Base-by-base conservation (phyloP, 768 basidiomycete species). In the Tricholoma matsutake region DNA sequence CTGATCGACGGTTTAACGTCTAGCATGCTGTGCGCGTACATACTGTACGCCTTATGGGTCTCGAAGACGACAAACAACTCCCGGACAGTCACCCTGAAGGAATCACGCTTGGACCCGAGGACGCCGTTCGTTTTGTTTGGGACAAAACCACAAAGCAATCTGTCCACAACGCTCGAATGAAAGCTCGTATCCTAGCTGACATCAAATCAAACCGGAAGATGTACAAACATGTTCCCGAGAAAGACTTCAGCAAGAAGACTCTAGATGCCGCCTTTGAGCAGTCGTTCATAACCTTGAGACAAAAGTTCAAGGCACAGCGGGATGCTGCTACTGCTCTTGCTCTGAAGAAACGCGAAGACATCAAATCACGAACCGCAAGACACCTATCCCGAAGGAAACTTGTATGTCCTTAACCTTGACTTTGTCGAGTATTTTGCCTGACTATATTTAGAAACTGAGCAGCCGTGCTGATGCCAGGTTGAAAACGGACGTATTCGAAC, bases 111-210 rank as follows among this genome's bases (percentile, higher is more conserved):
- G 75, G 72, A 2, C 66, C 76, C 10, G 69, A 77, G 20, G 81
- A 86, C n/a, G 82, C 88, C 1, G 77, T 91, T 13, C 86, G 89
- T 18, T 91, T 91, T 64, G 86, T 90, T 4, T 92, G 90, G 90
- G 85, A 87, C 62, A 89, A 89, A 70, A 92, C 90, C 2, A 77
- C 82, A 10, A 88, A 85, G 61, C 87, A 91, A 65, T 91, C 89
- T 1, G 80, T 84, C 18, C 89, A 91, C 66, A 92, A 92, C 61
- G 76, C 79, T 9, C 80, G 82, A 13, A 91, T 91, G 89, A 91
- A 87, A 73, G 72, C 78, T 14, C 84, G 85, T 8, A 70, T 90
- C 7, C 68, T 91, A 20, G 75, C 76, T 7, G 87, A 91, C 68
- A 72, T 92, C 60, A 85, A 81, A 58, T 75, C 79, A 11, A 82